Conservation (phyloP, 1,284 basidiomycete species). For the Ustilago xerochloae region DNA sequence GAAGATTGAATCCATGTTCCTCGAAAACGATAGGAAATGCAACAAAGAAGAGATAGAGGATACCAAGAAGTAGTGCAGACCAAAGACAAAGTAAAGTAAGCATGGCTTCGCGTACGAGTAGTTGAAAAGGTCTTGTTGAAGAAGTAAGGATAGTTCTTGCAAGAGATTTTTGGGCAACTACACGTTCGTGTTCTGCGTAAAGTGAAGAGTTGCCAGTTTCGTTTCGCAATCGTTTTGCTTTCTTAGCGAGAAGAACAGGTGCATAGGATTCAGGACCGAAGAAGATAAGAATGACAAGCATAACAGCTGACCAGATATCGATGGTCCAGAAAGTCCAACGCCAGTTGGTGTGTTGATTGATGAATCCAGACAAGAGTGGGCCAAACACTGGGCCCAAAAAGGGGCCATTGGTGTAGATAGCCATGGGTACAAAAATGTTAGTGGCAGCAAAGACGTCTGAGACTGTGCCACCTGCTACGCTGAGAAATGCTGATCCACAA, state of each 20-base stretch:
- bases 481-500: slow-evolving; percentile 65
- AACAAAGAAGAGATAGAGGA: slow-evolving; percentile 57
- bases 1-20: slow-evolving; percentile 49
- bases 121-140: slow-evolving; percentile 28
- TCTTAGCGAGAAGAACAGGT: slow-evolving; percentile 58
- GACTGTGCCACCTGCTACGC: slow-evolving; percentile 54
- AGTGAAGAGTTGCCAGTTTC: slow-evolving; percentile 61
- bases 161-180: slow-evolving; percentile 28
- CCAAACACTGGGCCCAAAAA: slow-evolving; percentile 59
- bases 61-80: slow-evolving; percentile 38
- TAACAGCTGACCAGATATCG: slow-evolving; percentile 57
- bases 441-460: slow-evolving; percentile 59
- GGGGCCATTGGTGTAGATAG: slow-evolving; percentile 66
- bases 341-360: slow-evolving; percentile 65
- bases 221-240: slow-evolving; percentile 62
- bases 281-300: slow-evolving; percentile 61
- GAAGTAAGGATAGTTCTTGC: slow-evolving; percentile 23
- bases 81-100: slow-evolving; percentile 39
- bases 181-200: slow-evolving; percentile 28
- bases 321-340: slow-evolving; percentile 66
- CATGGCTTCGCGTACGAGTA: slow-evolving; percentile 32
- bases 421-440: slow-evolving; percentile 65
- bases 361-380: slow-evolving; percentile 56
- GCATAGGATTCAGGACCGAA: slow-evolving; percentile 67
- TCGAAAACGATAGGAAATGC: slow-evolving; percentile 54